A percentile compares a stretch with the other conserved stretches of the same genome.
phyloP scores from a whole-genome alignment of 805 yeast species.

The Wickerhamiella shivajii region DNA sequence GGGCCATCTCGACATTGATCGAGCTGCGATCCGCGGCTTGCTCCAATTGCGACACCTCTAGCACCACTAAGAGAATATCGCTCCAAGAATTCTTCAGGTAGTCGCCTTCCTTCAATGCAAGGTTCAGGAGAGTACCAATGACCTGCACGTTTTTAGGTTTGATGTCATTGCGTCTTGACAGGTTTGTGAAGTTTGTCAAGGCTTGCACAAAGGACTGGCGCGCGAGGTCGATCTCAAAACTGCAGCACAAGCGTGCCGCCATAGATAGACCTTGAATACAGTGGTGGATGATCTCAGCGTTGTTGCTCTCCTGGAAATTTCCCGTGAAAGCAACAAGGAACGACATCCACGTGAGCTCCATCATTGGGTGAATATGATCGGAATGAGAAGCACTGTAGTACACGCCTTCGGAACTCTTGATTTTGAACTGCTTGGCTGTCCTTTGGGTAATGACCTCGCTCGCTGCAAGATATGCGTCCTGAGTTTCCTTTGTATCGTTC shows the following conservation, averaged over 20 bases:
- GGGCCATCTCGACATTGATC: conserved; percentile 21
- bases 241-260: conserved; percentile 69
- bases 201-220: conserved; percentile 83
- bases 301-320: conserved; percentile 80
- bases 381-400: conserved; percentile 76
- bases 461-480: conserved; percentile 73
- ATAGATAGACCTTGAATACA: conserved; percentile 79
- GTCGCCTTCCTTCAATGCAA: conserved; percentile 72
- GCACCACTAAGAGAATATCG: conserved; percentile 57
- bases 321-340: conserved; percentile 87
- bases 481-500: conserved; percentile 51
- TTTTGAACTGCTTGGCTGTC: conserved; percentile 67
- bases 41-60: conserved; percentile 59
- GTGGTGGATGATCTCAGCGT: conserved; percentile 38
- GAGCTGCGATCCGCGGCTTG: conserved; percentile 47
- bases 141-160: conserved; percentile 71
- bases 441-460: conserved; percentile 82
- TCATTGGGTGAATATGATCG: conserved; percentile 84
- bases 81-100: conserved; percentile 66
- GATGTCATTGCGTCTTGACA: conserved; percentile 67
- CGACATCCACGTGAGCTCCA: conserved; percentile 95
- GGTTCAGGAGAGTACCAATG: conserved; percentile 52
- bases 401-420: conserved; percentile 34
- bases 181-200: conserved; percentile 68
- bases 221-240: conserved; percentile 72